Evolutionary conservation across 164 flowering plant genomes (phyloP).

Genomic region (Sedum album): DNA sequence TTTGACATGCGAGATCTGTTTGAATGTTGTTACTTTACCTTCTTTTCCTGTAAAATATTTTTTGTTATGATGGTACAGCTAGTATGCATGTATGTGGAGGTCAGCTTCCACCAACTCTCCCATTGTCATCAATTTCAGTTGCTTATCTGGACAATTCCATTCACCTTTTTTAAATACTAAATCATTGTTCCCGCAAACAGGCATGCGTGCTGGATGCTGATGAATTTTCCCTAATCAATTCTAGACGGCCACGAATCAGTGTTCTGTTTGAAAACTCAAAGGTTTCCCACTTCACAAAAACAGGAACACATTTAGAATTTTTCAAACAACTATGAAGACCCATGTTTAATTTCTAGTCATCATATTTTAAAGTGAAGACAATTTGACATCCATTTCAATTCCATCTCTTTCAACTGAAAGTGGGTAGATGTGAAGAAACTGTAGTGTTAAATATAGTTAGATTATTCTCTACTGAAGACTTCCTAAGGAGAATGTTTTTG

Average conservation of each 20-base stretch:
- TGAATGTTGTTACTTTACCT: background rate
- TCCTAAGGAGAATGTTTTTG: constrained; percentile 1
- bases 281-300: background rate
- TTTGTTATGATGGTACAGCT: background rate
- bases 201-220: background rate
- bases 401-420: constrained; percentile 8
- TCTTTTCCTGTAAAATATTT: background rate
- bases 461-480: constrained; percentile 1
- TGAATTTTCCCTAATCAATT: background rate
- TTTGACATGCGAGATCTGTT: background rate
- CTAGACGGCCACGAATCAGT: background rate
- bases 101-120: background rate
- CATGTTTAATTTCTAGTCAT: background rate
- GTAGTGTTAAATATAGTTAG: background rate
- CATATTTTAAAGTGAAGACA: background rate
- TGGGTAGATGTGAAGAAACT: background rate
- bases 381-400: background rate
- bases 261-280: background rate
- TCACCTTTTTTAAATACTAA: background rate
- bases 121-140: background rate
- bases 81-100: background rate
- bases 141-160: background rate
- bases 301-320: background rate
- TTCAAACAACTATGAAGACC: background rate
- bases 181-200: background rate